Percentiles rank a stretch among this genome's conserved stretches.
phyloP scores from a whole-genome alignment of 768 basidiomycete genomes.

The Serendipita sp. region DNA sequence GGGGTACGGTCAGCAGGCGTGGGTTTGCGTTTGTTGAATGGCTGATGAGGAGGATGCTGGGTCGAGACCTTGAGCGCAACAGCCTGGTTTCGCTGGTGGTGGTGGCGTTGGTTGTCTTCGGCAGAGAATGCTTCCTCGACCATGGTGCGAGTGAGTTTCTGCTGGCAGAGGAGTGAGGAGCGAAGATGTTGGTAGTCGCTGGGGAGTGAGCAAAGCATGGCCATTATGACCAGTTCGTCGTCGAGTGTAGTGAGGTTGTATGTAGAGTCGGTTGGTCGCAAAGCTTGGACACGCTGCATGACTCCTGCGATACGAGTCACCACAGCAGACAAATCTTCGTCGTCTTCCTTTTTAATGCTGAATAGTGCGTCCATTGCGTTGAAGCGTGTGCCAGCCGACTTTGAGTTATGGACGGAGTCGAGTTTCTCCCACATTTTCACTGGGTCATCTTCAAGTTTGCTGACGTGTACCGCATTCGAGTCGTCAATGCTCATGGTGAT shows the following conservation, averaged over 20 bases:
- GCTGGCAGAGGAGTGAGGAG: neutral
- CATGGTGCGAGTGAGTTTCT: neutral
- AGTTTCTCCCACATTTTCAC: slow-evolving; percentile 12
- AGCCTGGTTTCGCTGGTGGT: neutral
- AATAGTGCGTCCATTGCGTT: slow-evolving; percentile 13
- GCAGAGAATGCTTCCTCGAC: neutral
- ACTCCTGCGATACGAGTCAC: slow-evolving; percentile 4
- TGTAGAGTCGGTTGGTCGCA: slow-evolving; percentile 7
- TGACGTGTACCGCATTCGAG: neutral
- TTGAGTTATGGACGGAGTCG: slow-evolving; percentile 11
- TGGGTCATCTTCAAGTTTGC: neutral
- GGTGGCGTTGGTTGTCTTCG: slow-evolving; percentile 2
- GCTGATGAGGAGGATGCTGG: neutral
- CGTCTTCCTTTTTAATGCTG: slow-evolving; percentile 11
- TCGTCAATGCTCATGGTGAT: neutral
- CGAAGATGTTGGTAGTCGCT: neutral
- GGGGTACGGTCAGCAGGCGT: neutral
- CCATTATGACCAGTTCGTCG: neutral
- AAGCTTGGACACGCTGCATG: slow-evolving; percentile 11
- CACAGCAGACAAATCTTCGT: slow-evolving; percentile 10
- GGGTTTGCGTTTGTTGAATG: neutral
- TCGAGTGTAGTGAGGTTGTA: neutral
- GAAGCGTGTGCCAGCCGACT: slow-evolving; percentile 12
- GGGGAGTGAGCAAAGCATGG: neutral
- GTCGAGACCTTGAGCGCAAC: neutral